Conservation (phyloP, 2,329 filamentous ascomycete genomes). For the Myriosclerotinia scirpicola region DNA sequence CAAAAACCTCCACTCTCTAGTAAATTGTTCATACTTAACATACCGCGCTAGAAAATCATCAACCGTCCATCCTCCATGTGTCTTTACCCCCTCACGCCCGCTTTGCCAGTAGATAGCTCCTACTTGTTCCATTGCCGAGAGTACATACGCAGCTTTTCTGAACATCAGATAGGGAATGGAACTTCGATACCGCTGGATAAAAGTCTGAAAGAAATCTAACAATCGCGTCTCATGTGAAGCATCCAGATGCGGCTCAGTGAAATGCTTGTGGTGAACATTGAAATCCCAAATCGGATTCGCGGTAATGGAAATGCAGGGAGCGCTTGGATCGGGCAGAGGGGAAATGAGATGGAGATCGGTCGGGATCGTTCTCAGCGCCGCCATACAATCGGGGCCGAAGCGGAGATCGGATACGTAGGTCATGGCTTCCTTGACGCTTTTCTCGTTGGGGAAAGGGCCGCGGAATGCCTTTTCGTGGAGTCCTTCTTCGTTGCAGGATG, state of each 20-base stretch:
- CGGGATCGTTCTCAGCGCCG: neutral
- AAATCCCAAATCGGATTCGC: neutral
- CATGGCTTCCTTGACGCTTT: neutral
- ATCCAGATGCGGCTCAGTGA: neutral
- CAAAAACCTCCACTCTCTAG: neutral
- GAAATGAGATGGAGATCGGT: neutral
- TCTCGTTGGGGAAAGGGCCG: neutral
- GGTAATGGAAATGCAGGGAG: neutral
- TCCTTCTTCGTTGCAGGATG: neutral
- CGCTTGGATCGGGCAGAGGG: neutral
- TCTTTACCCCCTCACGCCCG: neutral
- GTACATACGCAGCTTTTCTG: slow-evolving; percentile 1
- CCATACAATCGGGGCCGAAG: neutral
- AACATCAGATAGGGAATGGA: neutral
- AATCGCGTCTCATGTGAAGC: neutral
- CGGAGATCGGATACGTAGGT: slow-evolving; percentile 3
- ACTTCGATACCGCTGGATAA: neutral
- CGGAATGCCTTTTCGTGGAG: neutral
- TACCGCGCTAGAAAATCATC: slow-evolving; percentile 2
- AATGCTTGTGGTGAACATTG: neutral
- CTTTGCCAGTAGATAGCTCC: neutral
- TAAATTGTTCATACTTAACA: slow-evolving; percentile 6
- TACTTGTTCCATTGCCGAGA: neutral
- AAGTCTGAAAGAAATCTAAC: neutral
- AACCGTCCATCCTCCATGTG: neutral